Conservation (phyloP, 805 yeast genomes). For the Ogataea zsoltii region DNA sequence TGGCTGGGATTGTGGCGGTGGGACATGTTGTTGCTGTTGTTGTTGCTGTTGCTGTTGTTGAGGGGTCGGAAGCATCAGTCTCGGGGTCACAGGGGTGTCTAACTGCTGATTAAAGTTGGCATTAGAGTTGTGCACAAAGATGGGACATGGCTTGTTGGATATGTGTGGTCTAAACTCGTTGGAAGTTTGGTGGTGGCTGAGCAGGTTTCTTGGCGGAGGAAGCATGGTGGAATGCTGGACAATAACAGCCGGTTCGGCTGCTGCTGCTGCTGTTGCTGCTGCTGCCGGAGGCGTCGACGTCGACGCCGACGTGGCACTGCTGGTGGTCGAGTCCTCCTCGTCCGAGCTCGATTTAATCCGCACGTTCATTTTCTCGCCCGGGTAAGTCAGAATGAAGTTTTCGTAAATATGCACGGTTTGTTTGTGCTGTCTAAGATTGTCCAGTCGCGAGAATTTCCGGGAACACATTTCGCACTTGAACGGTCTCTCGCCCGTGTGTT, state of each 20-base stretch:
- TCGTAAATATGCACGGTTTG: slow-evolving; percentile 76
- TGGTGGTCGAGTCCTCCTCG: slow-evolving; percentile 15
- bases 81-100: slow-evolving; percentile 14
- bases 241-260: slow-evolving; percentile 15
- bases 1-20: no score
- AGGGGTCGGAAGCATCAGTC: slow-evolving; percentile 7
- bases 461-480: slow-evolving; percentile 83
- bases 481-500: slow-evolving; percentile 94
- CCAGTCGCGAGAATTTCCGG: slow-evolving; percentile 78
- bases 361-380: slow-evolving; percentile 35
- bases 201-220: slow-evolving; percentile 32
- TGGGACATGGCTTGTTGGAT: slow-evolving; percentile 34
- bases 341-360: slow-evolving; percentile 24
- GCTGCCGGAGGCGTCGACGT: slow-evolving; percentile 1
- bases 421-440: slow-evolving; percentile 87
- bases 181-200: slow-evolving; percentile 8
- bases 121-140: slow-evolving; percentile 27
- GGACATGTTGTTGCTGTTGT: slow-evolving; percentile 8
- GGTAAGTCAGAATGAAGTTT: slow-evolving; percentile 34
- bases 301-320: slow-evolving; percentile 2
- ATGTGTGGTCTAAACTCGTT: slow-evolving; percentile 32
- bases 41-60: slow-evolving; percentile 4
- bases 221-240: slow-evolving; percentile 27
- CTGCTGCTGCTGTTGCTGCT: slow-evolving; percentile 1
- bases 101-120: slow-evolving; percentile 13